Evolutionary conservation across 2,329 filamentous ascomycete genomes (phyloP).

Genomic region (Clonostachys rosea): DNA sequence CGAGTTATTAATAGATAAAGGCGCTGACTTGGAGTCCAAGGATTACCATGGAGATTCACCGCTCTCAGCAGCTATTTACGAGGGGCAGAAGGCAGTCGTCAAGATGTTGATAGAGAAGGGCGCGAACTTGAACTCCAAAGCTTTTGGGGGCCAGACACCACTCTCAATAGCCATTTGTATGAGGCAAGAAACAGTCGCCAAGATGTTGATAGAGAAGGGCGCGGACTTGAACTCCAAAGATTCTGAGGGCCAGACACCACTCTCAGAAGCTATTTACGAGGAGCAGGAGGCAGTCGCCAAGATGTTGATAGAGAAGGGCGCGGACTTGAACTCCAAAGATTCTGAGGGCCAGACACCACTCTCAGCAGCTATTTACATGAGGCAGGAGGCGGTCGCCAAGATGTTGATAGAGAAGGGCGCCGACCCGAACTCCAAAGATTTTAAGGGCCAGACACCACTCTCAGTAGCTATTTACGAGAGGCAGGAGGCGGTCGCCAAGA

Average conservation of each 20-base stretch:
- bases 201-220: not conserved
- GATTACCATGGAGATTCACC: too few relatives aligned
- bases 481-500: not conserved
- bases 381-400: slow-evolving; percentile 2
- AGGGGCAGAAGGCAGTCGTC: slow-evolving; percentile 1
- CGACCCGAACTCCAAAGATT: slow-evolving; percentile 1
- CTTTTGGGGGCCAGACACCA: not conserved
- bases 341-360: not conserved
- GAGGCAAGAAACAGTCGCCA: not conserved
- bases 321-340: not conserved
- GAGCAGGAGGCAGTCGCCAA: slow-evolving; percentile 1
- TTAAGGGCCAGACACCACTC: not conserved
- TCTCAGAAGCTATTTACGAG: not conserved
- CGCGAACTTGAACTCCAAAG: not conserved
- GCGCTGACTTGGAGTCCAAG: not conserved
- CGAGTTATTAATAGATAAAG: not conserved
- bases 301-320: not conserved
- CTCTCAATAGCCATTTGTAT: not conserved
- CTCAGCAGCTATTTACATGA: not conserved
- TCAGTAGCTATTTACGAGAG: not conserved
- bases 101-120: not conserved
- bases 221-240: not conserved
- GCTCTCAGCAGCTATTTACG: not conserved
- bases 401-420: slow-evolving; percentile 2
- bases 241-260: not conserved